Evolutionary conservation across 202 grass and related monocot genomes (phyloP).

Genomic region (Panicum virgatum): DNA sequence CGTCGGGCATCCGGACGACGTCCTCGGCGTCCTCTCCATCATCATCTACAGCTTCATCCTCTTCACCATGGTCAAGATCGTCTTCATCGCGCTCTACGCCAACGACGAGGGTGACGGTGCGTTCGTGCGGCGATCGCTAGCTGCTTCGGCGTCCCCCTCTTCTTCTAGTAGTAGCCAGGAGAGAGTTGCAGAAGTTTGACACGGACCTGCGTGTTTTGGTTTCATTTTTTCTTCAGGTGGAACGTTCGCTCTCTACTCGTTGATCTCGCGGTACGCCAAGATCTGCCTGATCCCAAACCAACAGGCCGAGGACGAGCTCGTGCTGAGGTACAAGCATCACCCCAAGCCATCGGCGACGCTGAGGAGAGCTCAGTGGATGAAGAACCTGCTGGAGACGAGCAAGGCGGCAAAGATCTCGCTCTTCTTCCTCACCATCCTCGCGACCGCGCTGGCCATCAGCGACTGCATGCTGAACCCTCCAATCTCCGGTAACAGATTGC

Average conservation of each 20-base stretch:
- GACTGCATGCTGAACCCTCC: slow-evolving; percentile 68
- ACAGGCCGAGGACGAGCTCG: slow-evolving; percentile 61
- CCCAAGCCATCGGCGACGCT: slow-evolving; percentile 32
- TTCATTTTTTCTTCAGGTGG: slow-evolving; percentile 37
- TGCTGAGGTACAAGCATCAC: slow-evolving; percentile 45
- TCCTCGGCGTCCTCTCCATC: slow-evolving; percentile 63
- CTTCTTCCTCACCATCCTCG: slow-evolving; percentile 66
- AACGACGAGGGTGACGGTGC: slow-evolving; percentile 55
- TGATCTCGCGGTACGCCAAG: slow-evolving; percentile 67
- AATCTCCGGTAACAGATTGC: slow-evolving; percentile 51
- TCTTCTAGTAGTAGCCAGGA: neutral
- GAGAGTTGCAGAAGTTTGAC: neutral
- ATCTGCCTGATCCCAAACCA: slow-evolving; percentile 72
- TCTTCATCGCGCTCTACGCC: slow-evolving; percentile 60
- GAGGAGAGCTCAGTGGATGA: slow-evolving; percentile 60
- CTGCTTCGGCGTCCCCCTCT: too few species aligned
- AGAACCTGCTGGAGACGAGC: slow-evolving; percentile 54
- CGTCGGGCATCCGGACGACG: slow-evolving; percentile 40
- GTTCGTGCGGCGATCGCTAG: neutral
- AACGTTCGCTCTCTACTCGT: slow-evolving; percentile 72
- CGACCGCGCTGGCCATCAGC: slow-evolving; percentile 63
- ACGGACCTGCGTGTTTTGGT: neutral
- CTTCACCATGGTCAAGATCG: slow-evolving; percentile 59
- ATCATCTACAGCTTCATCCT: slow-evolving; percentile 62
- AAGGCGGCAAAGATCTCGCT: slow-evolving; percentile 36